These are phyloP conservation scores for Hemisphaericaspora nanyangensis DNA, from an alignment of 805 yeast genomes.

Conservation along the genomic window DNA sequence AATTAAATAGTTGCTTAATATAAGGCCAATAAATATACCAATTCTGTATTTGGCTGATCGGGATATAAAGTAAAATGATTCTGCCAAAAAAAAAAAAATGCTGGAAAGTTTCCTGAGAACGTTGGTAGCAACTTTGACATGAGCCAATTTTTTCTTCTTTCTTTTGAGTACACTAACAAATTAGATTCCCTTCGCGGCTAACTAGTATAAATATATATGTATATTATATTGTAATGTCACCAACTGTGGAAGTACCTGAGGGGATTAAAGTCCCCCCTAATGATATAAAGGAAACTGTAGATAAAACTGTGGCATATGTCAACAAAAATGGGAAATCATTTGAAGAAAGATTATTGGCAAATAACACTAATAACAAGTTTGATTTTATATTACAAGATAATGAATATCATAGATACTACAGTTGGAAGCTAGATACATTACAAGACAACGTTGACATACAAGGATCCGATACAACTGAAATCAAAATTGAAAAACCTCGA, in stretches of 20 bases:
- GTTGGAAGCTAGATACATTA: conserved; percentile 31
- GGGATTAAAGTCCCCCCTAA: conserved; percentile 45
- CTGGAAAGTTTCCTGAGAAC: too few species aligned
- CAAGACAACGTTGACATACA: background rate
- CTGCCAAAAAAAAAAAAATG: too few species aligned
- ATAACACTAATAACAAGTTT: conserved; percentile 51
- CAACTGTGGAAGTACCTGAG: conserved; percentile 5
- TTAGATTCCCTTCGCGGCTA: too few species aligned
- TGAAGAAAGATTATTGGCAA: conserved; percentile 53
- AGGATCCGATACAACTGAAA: background rate
- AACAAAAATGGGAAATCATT: conserved; percentile 63
- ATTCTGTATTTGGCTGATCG: too few species aligned
- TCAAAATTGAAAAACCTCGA: conserved; percentile 12
- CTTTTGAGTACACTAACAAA: too few species aligned
- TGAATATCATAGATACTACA: conserved; percentile 57
- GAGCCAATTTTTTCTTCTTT: too few species aligned
- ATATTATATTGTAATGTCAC: background rate
- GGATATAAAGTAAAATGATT: too few species aligned
- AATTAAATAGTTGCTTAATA: too few species aligned
- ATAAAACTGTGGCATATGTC: conserved; percentile 71
- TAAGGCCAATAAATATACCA: too few species aligned
- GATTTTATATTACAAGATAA: conserved; percentile 56
- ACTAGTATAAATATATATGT: background rate
- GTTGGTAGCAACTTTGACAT: too few species aligned
- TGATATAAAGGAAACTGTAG: conserved; percentile 49